Base-by-base conservation (phyloP, 768 basidiomycete species). In the Exidia glandulosa region DNA sequence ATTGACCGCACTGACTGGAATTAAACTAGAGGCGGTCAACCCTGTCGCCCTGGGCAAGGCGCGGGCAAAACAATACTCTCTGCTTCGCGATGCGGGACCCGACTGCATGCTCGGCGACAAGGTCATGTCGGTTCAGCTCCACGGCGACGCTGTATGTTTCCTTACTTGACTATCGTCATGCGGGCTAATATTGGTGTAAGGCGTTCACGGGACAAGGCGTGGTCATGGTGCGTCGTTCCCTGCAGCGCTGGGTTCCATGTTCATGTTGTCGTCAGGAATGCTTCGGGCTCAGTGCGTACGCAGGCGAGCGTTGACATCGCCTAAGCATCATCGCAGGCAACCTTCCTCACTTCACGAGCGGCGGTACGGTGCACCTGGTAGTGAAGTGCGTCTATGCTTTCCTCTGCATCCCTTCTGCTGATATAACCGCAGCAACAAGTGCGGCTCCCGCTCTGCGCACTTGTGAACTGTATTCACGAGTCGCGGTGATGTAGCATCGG, bases 121-220 rank as follows among this genome's bases (percentile, higher is more conserved):
- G 66, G 94, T 86, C 2, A 86, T 95, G 82, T 92, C 87, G 63
- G 86, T 95, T 0, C 90, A 94, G 66, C 71, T 96, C 54, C 94
- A 95, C 63, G 94, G 94, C 2, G 94, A 96, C 69, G 92, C 90
- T 1, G 41, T 45, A 45, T 19, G 16, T 19, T 5, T 45, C 41
- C 5, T 45, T 12, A 45, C 19, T 14, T 6, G 41, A 13, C 41
- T n/a, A 45, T 45, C 41, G 16, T 10, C 41, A 19, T 19, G 16
- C 23, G 16, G 19, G 19, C 23, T 14, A 45, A 14, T 23, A 19
- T 23, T 19, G 16, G 41, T 45, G 41, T 19, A 45, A n/a, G 41
- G 90, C 88, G 60, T 94, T 95, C 67, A 81, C 87, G 0, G 94
- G 93, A 0, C 94, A 95, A 69, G 93, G 94, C 2, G 78, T 95